Percentiles rank a stretch among this genome's conserved stretches.
These are phyloP conservation scores for Podaxis sp. DNA, from an alignment of 768 basidiomycete species.

Conservation along the genomic window DNA sequence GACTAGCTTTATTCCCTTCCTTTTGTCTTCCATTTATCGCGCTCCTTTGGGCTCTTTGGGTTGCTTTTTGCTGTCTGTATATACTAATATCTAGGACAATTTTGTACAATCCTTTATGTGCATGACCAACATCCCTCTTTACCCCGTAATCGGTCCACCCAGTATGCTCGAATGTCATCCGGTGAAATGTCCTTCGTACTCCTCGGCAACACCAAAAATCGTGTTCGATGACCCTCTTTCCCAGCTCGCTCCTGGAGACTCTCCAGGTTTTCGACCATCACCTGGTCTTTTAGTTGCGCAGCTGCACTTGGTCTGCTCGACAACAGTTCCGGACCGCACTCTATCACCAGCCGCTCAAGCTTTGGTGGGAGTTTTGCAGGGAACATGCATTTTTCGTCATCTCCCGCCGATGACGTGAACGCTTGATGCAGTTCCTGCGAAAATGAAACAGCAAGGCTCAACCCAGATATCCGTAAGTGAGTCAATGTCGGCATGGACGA, in stretches of 20 bases:
- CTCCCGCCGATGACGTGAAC: constrained; percentile 12
- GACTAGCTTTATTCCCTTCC: neutral
- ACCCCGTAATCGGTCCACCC: constrained; percentile 8
- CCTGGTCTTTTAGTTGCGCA: constrained; percentile 23
- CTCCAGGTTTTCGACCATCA: constrained; percentile 28
- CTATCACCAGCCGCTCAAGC: constrained; percentile 23
- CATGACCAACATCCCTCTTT: constrained; percentile 10
- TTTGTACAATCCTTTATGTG: constrained; percentile 5
- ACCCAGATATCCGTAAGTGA: constrained; percentile 40
- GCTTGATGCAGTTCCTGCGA: constrained; percentile 38
- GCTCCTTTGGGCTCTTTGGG: neutral
- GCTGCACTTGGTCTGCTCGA: constrained; percentile 9
- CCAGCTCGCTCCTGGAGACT: constrained; percentile 2
- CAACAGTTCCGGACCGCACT: constrained; percentile 25
- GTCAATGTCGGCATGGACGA: constrained; percentile 37
- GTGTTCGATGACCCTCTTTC: neutral
- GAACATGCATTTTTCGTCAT: constrained; percentile 17
- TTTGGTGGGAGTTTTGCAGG: constrained; percentile 25
- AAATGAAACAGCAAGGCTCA: constrained; percentile 41
- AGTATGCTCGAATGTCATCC: constrained; percentile 2
- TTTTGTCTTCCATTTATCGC: neutral
- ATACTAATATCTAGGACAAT: constrained; percentile 7
- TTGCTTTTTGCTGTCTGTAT: neutral
- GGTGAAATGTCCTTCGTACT: neutral
- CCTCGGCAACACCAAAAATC: neutral